Base-by-base conservation (phyloP, 345 rosid species). In the Cardamine resedifolia region DNA sequence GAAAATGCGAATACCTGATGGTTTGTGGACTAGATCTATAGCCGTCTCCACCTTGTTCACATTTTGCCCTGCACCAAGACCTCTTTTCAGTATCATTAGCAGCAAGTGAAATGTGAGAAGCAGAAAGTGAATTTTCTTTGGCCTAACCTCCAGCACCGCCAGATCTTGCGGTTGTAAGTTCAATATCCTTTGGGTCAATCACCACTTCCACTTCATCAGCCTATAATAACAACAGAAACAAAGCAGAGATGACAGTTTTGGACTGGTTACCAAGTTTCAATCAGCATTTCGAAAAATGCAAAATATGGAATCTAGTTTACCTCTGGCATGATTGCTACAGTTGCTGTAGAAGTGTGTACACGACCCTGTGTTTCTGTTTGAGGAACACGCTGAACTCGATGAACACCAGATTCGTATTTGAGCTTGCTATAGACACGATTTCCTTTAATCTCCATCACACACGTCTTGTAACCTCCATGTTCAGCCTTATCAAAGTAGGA, bases 41-140 rank as follows among this genome's bases (percentile, higher is more conserved):
- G 99, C 97, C 47, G 97, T 94, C 86, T 95, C 99, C 60, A 95
- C 99, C 84, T 91, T 91, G 86, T 88, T 95, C 68, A 89, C 99
- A 81, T 95, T 95, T 79, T 91, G 96, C 36, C 97, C 99, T 94
- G 96, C 75, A 82, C 33, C 57, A 51, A 65, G 33, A 56, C 48
- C 41, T 18, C 65, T 64, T 47, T 48, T 38, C 55, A 77, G 71
- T 50, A 23, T 71, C 20, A 31, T 24, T 33, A 53, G 60, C 31
- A 53, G 60, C 31, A 19, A 38, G 52, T 49, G 56, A 71, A 56
- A 34, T 26, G 51, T 2, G 16, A 74, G 64, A 53, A 68, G 31
- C 34, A 58, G 70, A 34, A 34, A 64, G 23, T 48, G 18, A 55
- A 19, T 20, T 24, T 23, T 19, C 3, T 28, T 34, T 58, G 27